Conservation (phyloP, 345 rosid species). For the Eucalyptus melliodora region DNA sequence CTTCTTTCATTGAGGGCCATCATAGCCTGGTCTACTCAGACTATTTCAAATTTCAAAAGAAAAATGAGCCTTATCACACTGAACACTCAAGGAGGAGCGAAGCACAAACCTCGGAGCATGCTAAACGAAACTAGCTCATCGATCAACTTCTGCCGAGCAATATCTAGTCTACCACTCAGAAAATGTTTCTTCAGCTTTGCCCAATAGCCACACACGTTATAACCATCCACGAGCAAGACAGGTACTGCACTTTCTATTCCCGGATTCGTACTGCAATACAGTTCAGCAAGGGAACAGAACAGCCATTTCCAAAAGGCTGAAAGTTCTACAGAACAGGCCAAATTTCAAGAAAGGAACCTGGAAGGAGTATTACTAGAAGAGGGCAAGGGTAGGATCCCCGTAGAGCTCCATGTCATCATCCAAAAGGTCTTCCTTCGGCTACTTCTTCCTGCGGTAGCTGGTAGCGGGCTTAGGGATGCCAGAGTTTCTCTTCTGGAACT, state of each 20-base stretch:
- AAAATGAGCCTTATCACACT: background rate
- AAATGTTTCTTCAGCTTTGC: slow-evolving; percentile 84
- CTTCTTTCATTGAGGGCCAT: background rate
- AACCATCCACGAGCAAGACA: slow-evolving; percentile 93
- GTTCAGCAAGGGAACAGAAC: slow-evolving; percentile 7
- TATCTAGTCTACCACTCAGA: slow-evolving; percentile 64
- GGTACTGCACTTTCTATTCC: slow-evolving; percentile 57
- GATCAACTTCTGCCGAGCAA: slow-evolving; percentile 75
- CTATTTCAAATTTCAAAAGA: background rate
- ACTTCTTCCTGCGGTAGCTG: slow-evolving; percentile 77
- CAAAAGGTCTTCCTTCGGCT: slow-evolving; percentile 52
- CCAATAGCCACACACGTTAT: slow-evolving; percentile 96
- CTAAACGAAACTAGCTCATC: slow-evolving; percentile 74
- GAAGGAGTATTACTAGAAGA: slow-evolving; percentile 57
- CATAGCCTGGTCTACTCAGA: background rate
- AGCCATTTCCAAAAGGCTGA: background rate
- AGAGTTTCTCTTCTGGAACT: slow-evolving; percentile 48
- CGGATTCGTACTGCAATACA: slow-evolving; percentile 66
- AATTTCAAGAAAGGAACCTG: background rate
- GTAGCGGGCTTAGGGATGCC: slow-evolving; percentile 65
- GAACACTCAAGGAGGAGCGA: background rate
- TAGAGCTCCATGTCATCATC: slow-evolving; percentile 57
- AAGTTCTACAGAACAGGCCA: background rate
- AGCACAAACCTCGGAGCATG: slow-evolving; percentile 50
- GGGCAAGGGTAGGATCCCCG: slow-evolving; percentile 59